Conservation (phyloP, 306 rosid species). For the Abrus pulchellus region DNA sequence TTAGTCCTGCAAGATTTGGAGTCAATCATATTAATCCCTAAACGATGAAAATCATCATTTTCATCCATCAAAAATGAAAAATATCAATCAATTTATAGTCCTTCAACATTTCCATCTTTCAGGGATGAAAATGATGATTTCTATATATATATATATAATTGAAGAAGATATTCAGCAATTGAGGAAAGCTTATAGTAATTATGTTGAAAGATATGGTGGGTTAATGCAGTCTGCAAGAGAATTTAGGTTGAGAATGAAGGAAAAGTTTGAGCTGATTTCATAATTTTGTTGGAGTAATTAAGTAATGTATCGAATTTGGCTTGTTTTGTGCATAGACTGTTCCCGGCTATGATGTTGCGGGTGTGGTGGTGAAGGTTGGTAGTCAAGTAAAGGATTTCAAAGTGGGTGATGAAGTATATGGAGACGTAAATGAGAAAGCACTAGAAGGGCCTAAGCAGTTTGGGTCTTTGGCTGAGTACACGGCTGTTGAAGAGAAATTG, state of each 20-base stretch:
- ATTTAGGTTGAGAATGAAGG: neutral
- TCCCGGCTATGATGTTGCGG: slow-evolving; percentile 95
- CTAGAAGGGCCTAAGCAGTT: slow-evolving; percentile 85
- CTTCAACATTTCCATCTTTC: too few relatives aligned
- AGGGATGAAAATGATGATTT: too few relatives aligned
- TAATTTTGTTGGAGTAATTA: slow-evolving; percentile 7
- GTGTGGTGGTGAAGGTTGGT: slow-evolving; percentile 90
- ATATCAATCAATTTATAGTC: too few relatives aligned
- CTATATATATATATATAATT: neutral
- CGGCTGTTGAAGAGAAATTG: slow-evolving; percentile 84
- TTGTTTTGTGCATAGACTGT: slow-evolving; percentile 69
- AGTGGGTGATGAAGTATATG: slow-evolving; percentile 93
- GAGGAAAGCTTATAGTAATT: slow-evolving; percentile 5
- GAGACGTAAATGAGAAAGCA: slow-evolving; percentile 86
- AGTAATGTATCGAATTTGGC: slow-evolving; percentile 11
- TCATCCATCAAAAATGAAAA: too few relatives aligned
- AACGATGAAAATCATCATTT: too few relatives aligned
- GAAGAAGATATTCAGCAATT: neutral
- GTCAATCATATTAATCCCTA: too few relatives aligned
- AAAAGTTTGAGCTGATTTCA: slow-evolving; percentile 20
- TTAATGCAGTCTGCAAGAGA: neutral
- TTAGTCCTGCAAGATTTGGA: too few relatives aligned
- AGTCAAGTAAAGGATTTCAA: slow-evolving; percentile 77
- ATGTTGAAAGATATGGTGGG: neutral
- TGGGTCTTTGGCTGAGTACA: slow-evolving; percentile 95